These are phyloP conservation scores for Syzygium oleosum DNA, from an alignment of 345 rosid genomes.

Conservation along the genomic window DNA sequence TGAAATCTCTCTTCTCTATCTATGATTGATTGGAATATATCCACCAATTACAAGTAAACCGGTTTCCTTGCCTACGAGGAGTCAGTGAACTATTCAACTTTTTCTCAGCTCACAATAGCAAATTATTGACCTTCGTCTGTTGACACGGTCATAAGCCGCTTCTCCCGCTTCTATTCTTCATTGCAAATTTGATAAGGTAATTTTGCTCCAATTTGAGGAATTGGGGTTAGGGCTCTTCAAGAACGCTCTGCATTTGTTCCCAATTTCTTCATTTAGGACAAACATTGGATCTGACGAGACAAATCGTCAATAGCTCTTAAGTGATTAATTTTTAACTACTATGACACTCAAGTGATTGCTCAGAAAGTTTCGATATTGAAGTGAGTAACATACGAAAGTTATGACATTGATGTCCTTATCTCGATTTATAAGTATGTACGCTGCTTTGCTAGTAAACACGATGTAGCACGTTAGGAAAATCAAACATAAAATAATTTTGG, in stretches of 20 bases:
- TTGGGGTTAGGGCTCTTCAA: not conserved
- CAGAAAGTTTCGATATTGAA: not conserved
- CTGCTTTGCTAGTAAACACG: not conserved
- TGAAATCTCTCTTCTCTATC: not conserved
- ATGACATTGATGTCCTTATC: rapidly evolving
- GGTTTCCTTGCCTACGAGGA: not conserved
- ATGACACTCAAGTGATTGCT: rapidly evolving
- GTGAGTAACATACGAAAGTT: rapidly evolving
- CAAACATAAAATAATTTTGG: not conserved
- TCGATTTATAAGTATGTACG: not conserved
- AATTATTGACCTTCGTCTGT: not conserved
- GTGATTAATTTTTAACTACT: rapidly evolving
- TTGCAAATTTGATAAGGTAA: not conserved
- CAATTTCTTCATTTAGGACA: not conserved
- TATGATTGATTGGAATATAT: not conserved
- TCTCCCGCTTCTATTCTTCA: not conserved
- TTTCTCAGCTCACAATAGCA: not conserved
- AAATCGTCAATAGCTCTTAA: not conserved
- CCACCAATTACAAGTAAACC: not conserved
- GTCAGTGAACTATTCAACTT: not conserved
- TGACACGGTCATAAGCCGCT: not conserved
- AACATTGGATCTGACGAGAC: rapidly evolving
- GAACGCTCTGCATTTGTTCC: not conserved
- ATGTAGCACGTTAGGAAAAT: not conserved
- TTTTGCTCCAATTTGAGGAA: not conserved